These are phyloP conservation scores for Podospora didyma DNA, from an alignment of 495 filamentous ascomycete genomes.

Conservation along the genomic window DNA sequence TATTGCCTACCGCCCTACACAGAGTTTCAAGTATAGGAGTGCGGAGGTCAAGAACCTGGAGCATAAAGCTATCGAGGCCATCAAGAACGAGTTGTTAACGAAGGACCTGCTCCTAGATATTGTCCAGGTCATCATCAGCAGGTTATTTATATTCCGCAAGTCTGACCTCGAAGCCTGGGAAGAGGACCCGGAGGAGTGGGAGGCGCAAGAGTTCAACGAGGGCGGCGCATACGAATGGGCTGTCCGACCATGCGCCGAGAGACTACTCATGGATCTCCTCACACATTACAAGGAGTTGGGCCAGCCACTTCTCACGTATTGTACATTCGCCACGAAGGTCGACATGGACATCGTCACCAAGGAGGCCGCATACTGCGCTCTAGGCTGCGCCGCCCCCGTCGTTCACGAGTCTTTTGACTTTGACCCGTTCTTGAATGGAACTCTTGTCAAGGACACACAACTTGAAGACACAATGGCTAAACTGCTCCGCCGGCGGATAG, in stretches of 20 bases:
- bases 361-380: conserved; percentile 88
- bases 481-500: conserved; percentile 80
- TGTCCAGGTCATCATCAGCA: conserved; percentile 77
- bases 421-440: conserved; percentile 68
- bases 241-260: conserved; percentile 85
- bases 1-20: conserved; percentile 73
- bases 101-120: conserved; percentile 69
- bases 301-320: conserved; percentile 72
- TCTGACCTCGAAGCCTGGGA: conserved; percentile 86
- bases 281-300: conserved; percentile 78
- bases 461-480: conserved; percentile 72
- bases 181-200: conserved; percentile 91
- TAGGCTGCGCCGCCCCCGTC: conserved; percentile 80
- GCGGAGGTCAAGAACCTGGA: conserved; percentile 66
- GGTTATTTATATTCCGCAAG: conserved; percentile 83
- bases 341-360: conserved; percentile 71
- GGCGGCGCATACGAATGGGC: conserved; percentile 83
- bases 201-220: conserved; percentile 72
- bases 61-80: conserved; percentile 54
- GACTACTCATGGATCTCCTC: conserved; percentile 86
- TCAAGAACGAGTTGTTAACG: conserved; percentile 71
- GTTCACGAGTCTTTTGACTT: conserved; percentile 70
- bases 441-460: conserved; percentile 75
- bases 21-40: conserved; percentile 77
- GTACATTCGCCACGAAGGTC: conserved; percentile 65